Conservation (phyloP, 257 asterid species). For the Solanum raphanifolium region DNA sequence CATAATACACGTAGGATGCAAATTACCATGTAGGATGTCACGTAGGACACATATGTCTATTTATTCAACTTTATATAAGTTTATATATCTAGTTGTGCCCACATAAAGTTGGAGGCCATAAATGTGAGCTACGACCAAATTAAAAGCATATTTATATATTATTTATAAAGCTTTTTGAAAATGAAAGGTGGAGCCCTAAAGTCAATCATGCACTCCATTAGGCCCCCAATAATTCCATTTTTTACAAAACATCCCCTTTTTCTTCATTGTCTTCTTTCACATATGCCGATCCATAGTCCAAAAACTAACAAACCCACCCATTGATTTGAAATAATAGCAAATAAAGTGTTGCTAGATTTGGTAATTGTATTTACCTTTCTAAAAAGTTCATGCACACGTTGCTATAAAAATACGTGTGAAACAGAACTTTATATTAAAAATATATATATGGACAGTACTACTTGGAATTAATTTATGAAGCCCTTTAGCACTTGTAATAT, state of each 20-base stretch:
- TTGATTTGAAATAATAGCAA: neutral
- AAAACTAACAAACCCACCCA: constrained; percentile 14
- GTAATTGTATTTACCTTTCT: neutral
- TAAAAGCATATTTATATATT: no score
- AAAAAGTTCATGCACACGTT: neutral
- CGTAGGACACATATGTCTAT: neutral
- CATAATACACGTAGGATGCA: neutral
- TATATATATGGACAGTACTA: neutral
- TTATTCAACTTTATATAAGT: no score
- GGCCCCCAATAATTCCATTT: neutral
- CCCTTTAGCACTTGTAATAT: neutral
- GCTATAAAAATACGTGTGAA: neutral
- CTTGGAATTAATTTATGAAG: neutral
- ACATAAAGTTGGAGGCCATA: no score
- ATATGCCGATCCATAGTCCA: constrained; percentile 4
- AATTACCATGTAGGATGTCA: neutral
- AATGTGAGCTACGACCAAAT: no score
- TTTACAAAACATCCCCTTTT: neutral
- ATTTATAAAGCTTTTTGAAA: neutral
- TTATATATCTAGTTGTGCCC: neutral
- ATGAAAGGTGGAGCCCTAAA: constrained; percentile 2
- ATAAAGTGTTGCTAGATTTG: constrained; percentile 4
- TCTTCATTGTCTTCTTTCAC: constrained; percentile 3
- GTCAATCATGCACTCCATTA: constrained; percentile 8
- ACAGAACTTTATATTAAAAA: neutral